Evolutionary conservation across 2,329 filamentous ascomycete species (phyloP).

Genomic region (Ceratocystis cubensis): DNA sequence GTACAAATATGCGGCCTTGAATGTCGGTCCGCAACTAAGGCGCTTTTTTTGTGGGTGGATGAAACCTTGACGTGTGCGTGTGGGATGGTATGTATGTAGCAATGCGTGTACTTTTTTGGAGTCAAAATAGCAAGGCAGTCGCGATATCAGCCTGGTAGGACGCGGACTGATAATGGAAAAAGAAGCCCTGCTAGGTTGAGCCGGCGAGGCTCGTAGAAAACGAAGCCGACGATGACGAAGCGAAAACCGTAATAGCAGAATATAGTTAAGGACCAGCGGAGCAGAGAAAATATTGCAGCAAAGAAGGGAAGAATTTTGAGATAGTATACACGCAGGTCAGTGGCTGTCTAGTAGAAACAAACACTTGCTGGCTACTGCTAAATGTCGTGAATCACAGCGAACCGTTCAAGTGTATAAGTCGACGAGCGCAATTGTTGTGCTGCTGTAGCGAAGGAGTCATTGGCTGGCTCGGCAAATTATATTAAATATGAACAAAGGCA

Average conservation of each 20-base stretch:
- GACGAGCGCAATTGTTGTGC: neutral
- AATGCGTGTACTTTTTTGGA: slow-evolving; percentile 1
- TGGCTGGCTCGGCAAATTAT: neutral
- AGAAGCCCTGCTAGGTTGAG: neutral
- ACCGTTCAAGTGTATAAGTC: neutral
- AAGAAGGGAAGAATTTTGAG: neutral
- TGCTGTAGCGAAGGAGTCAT: neutral
- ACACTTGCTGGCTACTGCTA: neutral
- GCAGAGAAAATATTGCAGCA: neutral
- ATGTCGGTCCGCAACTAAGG: neutral
- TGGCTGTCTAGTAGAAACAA: too few species aligned
- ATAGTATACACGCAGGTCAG: too few species aligned
- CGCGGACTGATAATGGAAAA: neutral
- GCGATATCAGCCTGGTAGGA: slow-evolving; percentile 12
- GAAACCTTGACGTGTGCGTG: neutral
- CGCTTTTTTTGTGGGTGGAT: neutral
- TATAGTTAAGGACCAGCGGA: neutral
- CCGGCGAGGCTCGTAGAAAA: neutral
- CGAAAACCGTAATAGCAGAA: neutral
- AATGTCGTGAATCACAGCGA: neutral
- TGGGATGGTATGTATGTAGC: neutral
- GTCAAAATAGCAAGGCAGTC: neutral
- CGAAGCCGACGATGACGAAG: neutral
- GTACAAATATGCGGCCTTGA: neutral
- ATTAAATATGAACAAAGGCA: neutral